These are phyloP conservation scores for Scenedesmus sp. DNA, from an alignment of 163 green algal species.

Conservation along the genomic window DNA sequence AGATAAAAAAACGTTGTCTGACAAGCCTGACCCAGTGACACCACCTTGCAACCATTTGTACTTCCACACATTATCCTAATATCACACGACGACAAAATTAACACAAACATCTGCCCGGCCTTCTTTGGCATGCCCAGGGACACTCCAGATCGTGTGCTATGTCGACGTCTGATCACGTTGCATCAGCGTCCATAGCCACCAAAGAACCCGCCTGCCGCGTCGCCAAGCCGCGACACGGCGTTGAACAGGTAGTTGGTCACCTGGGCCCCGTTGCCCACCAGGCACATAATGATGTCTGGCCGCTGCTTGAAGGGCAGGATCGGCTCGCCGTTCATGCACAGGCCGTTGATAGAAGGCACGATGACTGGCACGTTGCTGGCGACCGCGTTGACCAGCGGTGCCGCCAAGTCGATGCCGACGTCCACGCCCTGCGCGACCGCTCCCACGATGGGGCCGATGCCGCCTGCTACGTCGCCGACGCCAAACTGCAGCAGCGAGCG, in stretches of 20 bases:
- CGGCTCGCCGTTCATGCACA: not conserved
- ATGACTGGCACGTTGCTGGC: not conserved
- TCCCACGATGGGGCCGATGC: conserved; percentile 21
- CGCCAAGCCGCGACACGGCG: not conserved
- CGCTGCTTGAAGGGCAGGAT: not conserved
- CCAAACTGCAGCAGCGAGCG: conserved; percentile 58
- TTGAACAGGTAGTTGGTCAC: conserved; percentile 33
- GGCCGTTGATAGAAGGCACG: not conserved
- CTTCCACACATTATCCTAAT: no score
- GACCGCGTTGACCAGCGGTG: not conserved
- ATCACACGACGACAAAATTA: no score
- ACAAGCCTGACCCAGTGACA: no score
- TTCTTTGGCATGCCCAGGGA: no score
- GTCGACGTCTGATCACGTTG: no score
- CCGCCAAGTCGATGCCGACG: not conserved
- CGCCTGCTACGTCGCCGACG: no score
- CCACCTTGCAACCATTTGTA: no score
- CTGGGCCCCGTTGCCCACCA: conserved; percentile 14
- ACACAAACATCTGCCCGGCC: no score
- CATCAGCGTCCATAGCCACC: not conserved
- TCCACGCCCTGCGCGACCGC: conserved; percentile 11
- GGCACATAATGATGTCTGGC: conserved; percentile 23
- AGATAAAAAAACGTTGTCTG: no score
- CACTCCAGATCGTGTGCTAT: no score
- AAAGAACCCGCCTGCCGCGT: not conserved